phyloP scores from a whole-genome alignment of 2,329 filamentous ascomycete species.

The Colletotrichum brevisporum region DNA sequence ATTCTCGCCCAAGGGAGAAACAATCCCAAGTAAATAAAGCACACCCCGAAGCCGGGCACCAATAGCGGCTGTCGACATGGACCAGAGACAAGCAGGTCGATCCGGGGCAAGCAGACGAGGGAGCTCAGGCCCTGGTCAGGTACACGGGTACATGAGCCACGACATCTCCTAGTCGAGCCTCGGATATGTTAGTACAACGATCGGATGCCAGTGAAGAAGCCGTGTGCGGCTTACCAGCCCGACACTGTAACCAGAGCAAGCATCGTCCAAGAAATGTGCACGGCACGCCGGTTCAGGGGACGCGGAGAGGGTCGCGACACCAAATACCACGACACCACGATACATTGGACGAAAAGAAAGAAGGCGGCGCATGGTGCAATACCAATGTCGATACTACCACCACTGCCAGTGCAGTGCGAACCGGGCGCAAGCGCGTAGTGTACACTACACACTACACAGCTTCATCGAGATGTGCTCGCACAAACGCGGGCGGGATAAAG shows the following conservation, averaged over 20 bases:
- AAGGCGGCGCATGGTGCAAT: conserved; percentile 6
- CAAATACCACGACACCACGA: conserved; percentile 12
- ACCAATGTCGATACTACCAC: not conserved
- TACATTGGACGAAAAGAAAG: conserved; percentile 22
- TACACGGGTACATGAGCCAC: conserved; percentile 7
- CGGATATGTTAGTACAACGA: conserved; percentile 6
- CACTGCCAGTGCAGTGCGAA: too few species aligned
- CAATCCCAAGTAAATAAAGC: not conserved
- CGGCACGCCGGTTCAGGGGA: not conserved
- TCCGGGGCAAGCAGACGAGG: conserved; percentile 19
- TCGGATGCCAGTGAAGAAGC: conserved; percentile 25
- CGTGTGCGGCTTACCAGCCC: conserved; percentile 17
- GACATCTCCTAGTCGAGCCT: not conserved
- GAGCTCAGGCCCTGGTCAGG: conserved; percentile 1
- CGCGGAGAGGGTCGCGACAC: conserved; percentile 10
- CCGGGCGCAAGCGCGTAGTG: not conserved
- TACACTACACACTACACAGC: not conserved
- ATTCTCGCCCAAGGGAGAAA: conserved; percentile 17
- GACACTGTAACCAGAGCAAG: conserved; percentile 25
- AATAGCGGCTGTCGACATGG: not conserved
- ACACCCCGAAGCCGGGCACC: conserved; percentile 8
- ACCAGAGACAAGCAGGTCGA: conserved; percentile 24
- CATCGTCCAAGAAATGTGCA: conserved; percentile 3
- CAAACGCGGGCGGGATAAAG: conserved; percentile 8
- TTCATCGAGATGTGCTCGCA: conserved; percentile 23